Evolutionary conservation across 2,329 filamentous ascomycete species (phyloP), one percentile per base, ranked within the genome.

Genomic region (Colletotrichum spaethianum): DNA sequence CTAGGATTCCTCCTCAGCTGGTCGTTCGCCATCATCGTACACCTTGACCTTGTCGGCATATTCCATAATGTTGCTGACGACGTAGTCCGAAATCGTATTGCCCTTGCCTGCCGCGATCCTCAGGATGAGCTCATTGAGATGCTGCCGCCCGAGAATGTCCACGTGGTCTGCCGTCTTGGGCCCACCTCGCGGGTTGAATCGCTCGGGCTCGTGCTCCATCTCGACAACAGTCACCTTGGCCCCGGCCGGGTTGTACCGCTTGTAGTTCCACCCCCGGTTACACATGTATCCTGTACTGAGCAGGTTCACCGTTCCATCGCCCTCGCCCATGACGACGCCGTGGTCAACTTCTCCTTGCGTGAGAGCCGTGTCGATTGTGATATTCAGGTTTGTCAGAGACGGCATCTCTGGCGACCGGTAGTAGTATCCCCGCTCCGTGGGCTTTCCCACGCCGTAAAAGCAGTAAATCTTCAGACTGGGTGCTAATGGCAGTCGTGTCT

Each of bases 261-360:
- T 95, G 82, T 98, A 93, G 70, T 92, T 91, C 96, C 96, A 99
- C 3, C 96, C 96, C 77, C 93, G 94, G 76, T 94, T 93, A 81
- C 96, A 99, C 96, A 99, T 98, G 81, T 98, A 99, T 2, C 96
- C 96, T 0, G 91, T 91, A 76, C 93, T 97, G 14, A 99, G 84
- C n/a, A 99, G 83, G 75, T 95, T 97, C 52, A 99, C 96, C 0
- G 96, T 99, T 1, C 96, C 96, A 77, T 99, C 96, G 4, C 96
- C 96, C 81, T 98, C 96, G 46, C 96, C 96, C 87, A 98, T 93
- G 42, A 97, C 88, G n/a, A 99, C 94, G 31, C 96, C 96, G 75
- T 93, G 96, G 79, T 99, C 95, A 5, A 91, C 86, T 3, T 87
- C 85, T 20, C 86, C 89, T 63, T 86, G 85, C 2, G 86, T 92